Evolutionary conservation across 2,329 filamentous ascomycete species (phyloP).

Genomic region (Colletotrichum graminicola): DNA sequence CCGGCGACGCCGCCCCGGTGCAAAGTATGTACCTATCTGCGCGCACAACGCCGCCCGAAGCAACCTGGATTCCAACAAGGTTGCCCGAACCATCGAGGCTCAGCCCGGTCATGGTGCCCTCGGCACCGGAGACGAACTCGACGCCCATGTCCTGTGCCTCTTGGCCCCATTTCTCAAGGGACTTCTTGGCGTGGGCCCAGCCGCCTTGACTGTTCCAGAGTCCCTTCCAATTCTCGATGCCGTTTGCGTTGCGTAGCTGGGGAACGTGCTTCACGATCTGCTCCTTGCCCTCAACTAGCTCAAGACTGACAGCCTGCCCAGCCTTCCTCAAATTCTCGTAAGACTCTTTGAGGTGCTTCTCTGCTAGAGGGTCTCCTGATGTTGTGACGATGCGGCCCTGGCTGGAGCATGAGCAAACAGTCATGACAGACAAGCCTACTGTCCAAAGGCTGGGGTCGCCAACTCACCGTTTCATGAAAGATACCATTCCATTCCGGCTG

Average conservation of each 20-base stretch:
- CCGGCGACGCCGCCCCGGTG: conserved; percentile 29
- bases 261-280: conserved; percentile 33
- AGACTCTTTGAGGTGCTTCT: conserved; percentile 36
- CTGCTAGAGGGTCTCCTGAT: conserved; percentile 22
- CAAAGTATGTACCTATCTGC: conserved; percentile 30
- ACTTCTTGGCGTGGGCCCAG: conserved; percentile 27
- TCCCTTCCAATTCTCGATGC: conserved; percentile 35
- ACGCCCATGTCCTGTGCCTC: conserved; percentile 15
- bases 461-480: conserved; percentile 41
- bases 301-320: conserved; percentile 13
- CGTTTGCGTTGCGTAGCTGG: conserved; percentile 24
- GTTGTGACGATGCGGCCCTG: conserved; percentile 41
- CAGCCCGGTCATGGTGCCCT: conserved; percentile 31
- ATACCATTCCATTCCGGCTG: conserved; percentile 32
- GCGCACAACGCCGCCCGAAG: conserved; percentile 16
- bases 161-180: conserved; percentile 25
- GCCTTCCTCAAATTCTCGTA: conserved; percentile 36
- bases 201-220: conserved; percentile 38
- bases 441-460: background rate
- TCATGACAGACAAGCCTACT: background rate
- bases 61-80: conserved; percentile 30
- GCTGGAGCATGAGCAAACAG: background rate
- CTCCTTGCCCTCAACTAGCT: conserved; percentile 28
- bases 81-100: background rate
- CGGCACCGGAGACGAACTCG: conserved; percentile 20